phyloP scores from a whole-genome alignment of 306 rosid genomes.

The Crotalaria pallida region DNA sequence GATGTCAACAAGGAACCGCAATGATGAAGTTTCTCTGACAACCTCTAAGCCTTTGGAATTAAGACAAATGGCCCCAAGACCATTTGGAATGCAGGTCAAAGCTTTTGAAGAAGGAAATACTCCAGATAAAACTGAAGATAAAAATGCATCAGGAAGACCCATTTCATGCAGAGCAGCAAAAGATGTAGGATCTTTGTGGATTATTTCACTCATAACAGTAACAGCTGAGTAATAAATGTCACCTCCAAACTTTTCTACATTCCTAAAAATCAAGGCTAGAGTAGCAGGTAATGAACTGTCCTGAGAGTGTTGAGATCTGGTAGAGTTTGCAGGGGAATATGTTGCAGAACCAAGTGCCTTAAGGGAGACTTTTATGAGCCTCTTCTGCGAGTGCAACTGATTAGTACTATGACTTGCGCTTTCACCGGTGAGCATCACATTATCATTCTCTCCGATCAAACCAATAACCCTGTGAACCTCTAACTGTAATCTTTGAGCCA shows the following conservation, averaged over 20 bases:
- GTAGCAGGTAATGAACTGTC: constrained; percentile 77
- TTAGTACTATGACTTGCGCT: constrained; percentile 58
- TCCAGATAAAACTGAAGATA: constrained; percentile 77
- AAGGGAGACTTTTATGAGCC: constrained; percentile 82
- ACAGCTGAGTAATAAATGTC: constrained; percentile 96
- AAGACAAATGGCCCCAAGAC: constrained; percentile 95
- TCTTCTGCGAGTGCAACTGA: constrained; percentile 72
- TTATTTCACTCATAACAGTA: constrained; percentile 94
- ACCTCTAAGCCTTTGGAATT: constrained; percentile 86
- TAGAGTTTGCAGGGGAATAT: constrained; percentile 65
- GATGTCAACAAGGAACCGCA: constrained; percentile 77
- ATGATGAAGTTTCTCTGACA: constrained; percentile 65
- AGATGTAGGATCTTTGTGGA: constrained; percentile 94
- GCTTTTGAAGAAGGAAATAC: constrained; percentile 91
- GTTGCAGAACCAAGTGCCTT: constrained; percentile 97
- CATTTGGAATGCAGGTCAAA: constrained; percentile 85
- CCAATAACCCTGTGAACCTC: constrained; percentile 86
- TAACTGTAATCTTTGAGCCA: constrained; percentile 79
- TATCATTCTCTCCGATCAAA: constrained; percentile 40
- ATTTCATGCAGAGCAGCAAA: constrained; percentile 76
- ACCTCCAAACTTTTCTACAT: constrained; percentile 85
- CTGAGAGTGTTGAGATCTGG: constrained; percentile 65
- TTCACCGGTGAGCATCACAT: constrained; percentile 58
- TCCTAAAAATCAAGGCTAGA: constrained; percentile 55
- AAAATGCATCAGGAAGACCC: constrained; percentile 92